Evolutionary conservation across 73 alveolate genomes (phyloP).

Genomic region (Paramecium sexaurelia): DNA sequence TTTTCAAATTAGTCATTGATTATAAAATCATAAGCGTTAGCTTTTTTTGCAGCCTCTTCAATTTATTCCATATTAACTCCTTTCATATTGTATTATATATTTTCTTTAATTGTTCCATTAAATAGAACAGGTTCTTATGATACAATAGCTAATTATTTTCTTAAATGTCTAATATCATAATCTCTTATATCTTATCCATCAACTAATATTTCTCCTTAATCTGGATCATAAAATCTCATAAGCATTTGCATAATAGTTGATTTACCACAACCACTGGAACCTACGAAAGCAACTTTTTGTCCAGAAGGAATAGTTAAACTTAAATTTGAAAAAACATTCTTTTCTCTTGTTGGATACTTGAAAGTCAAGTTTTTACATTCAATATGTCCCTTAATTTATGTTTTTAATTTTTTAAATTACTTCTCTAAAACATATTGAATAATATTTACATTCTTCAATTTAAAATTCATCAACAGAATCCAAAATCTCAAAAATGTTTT

Average conservation of each 20-base stretch:
- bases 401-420: not conserved
- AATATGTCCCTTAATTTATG: constrained; percentile 81
- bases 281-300: constrained; percentile 84
- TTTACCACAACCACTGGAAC: constrained; percentile 96
- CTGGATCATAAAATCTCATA: constrained; percentile 91
- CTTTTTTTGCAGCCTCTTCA: constrained; percentile 80
- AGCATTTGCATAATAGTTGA: constrained; percentile 89
- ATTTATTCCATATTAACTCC: constrained; percentile 83
- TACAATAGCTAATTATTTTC: constrained; percentile 87
- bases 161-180: constrained; percentile 67
- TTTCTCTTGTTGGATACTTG: constrained; percentile 82
- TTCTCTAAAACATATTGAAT: not conserved
- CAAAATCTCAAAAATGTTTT: constrained; percentile 57
- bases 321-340: constrained; percentile 68
- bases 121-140: constrained; percentile 92
- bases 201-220: constrained; percentile 77
- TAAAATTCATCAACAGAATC: constrained; percentile 70
- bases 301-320: constrained; percentile 77
- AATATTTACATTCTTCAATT: not conserved
- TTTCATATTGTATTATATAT: constrained; percentile 76
- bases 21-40: constrained; percentile 72
- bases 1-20: not conserved
- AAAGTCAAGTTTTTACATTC: constrained; percentile 88
- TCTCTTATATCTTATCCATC: constrained; percentile 79
- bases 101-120: constrained; percentile 81